Conservation (phyloP, 768 basidiomycete genomes). For the Collybia nuda region DNA sequence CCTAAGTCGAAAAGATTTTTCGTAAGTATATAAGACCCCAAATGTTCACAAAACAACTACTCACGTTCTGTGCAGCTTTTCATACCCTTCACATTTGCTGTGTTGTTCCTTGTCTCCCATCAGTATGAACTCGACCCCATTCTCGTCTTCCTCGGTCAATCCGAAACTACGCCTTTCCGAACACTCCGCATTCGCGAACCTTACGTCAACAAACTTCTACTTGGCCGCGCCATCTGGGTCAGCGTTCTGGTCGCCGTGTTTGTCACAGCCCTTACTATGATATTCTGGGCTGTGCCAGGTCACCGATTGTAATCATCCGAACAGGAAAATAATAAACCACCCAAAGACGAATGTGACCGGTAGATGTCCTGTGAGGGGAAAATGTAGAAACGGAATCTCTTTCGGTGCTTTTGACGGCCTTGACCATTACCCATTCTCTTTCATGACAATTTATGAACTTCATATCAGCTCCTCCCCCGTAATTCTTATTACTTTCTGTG, state of each 20-base stretch:
- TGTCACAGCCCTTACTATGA: slow-evolving; percentile 78
- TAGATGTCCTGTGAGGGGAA: background rate
- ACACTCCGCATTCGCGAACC: slow-evolving; percentile 90
- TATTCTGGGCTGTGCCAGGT: slow-evolving; percentile 97
- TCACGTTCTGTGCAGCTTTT: slow-evolving; percentile 64
- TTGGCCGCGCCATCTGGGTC: slow-evolving; percentile 93
- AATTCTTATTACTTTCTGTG: slow-evolving; percentile 16
- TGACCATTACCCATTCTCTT: slow-evolving; percentile 3
- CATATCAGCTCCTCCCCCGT: slow-evolving; percentile 11
- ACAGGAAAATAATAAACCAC: background rate
- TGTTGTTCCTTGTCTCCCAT: slow-evolving; percentile 90
- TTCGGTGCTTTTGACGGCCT: slow-evolving; percentile 10
- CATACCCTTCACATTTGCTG: slow-evolving; percentile 87
- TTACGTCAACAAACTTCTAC: slow-evolving; percentile 88
- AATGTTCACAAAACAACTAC: slow-evolving; percentile 10
- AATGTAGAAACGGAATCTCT: slow-evolving; percentile 12
- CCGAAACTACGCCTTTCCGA: slow-evolving; percentile 96
- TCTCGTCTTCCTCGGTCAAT: slow-evolving; percentile 89
- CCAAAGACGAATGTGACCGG: background rate
- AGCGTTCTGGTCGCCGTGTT: slow-evolving; percentile 73
- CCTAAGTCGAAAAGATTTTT: slow-evolving; percentile 93
- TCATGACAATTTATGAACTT: slow-evolving; percentile 15
- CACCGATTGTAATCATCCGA: slow-evolving; percentile 65
- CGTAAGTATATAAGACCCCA: slow-evolving; percentile 54
- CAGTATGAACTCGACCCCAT: slow-evolving; percentile 98